phyloP scores from a whole-genome alignment of 2,329 filamentous ascomycete genomes.

The Fusarium subtropicale region DNA sequence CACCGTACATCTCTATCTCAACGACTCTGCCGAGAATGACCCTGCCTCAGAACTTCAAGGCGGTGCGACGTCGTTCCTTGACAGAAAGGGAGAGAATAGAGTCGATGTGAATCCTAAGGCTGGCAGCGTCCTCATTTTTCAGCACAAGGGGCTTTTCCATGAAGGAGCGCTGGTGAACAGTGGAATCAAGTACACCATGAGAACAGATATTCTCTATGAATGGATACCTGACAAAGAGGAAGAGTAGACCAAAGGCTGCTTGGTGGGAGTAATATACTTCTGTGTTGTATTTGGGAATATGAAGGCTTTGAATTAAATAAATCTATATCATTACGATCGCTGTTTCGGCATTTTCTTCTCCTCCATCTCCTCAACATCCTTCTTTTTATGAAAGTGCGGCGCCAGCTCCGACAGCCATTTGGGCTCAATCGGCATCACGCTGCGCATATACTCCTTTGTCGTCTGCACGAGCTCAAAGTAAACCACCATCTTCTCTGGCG shows the following conservation, averaged over 20 bases:
- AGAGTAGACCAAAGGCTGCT: slow-evolving; percentile 2
- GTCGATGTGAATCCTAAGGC: slow-evolving; percentile 67
- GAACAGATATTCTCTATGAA: slow-evolving; percentile 66
- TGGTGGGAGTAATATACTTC: slow-evolving; percentile 1
- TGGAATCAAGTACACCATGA: slow-evolving; percentile 68
- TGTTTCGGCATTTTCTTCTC: slow-evolving; percentile 71
- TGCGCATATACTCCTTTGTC: slow-evolving; percentile 92
- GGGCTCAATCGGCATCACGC: slow-evolving; percentile 84
- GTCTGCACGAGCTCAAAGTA: slow-evolving; percentile 88
- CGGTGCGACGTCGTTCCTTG: slow-evolving; percentile 68
- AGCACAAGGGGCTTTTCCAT: slow-evolving; percentile 64
- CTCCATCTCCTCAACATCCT: slow-evolving; percentile 85
- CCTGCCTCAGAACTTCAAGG: slow-evolving; percentile 55
- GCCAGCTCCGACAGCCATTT: slow-evolving; percentile 91
- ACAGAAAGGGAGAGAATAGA: slow-evolving; percentile 54
- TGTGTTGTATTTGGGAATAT: slow-evolving; percentile 9
- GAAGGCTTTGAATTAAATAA: slow-evolving; percentile 3
- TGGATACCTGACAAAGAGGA: slow-evolving; percentile 40
- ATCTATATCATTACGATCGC: slow-evolving; percentile 33
- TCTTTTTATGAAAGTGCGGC: slow-evolving; percentile 94
- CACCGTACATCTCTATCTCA: slow-evolving; percentile 66
- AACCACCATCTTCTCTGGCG: slow-evolving; percentile 82
- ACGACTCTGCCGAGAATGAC: slow-evolving; percentile 44
- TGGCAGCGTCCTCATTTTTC: slow-evolving; percentile 70
- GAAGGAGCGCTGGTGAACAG: slow-evolving; percentile 63